Base-by-base conservation (phyloP, 2,329 filamentous ascomycete genomes). In the Annulohypoxylon truncatum region DNA sequence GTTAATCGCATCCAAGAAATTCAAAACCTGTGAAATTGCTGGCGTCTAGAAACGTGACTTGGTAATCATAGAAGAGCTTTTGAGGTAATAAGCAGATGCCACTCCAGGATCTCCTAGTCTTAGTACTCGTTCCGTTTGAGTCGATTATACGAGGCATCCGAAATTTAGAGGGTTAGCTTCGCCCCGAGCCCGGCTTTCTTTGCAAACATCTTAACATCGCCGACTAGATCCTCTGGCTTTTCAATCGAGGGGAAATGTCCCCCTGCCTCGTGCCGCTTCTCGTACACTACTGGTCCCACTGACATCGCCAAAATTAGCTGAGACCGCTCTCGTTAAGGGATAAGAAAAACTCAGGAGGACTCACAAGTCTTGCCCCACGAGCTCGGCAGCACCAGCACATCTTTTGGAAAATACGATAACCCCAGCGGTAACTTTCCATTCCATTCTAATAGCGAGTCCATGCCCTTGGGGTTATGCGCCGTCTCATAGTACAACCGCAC, bases 401-500 rank as follows among this genome's bases (percentile, higher is more conserved):
- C 87, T 59, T 76, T 79, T 0, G 86, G 86, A 66, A 85, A 84
- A 71, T 81, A 79, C 55, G 75, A 82, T 10, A 86, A 61, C 0
- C 85, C 83, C 66, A 85, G 15, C 4, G 71, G 47, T 0, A 71
- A 57, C 9, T 52, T 50, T 2, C 42, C 48, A 8, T 50, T 66
- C 44, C 66, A 66, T 20, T 33, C 84, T 0, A 89, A 71, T 0
- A 86, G 89, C 67, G 22, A 0, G 3, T n/a, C 10, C 13, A 29
- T 20, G 3, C 3, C 24, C 8, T 10, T 13, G 89, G 85, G 0
- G 86, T 87, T 47, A 63, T 88, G 87, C 4, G 72, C 76, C 0
- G 81, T 77, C 76, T 94, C 91, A 71, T 93, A 93, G 78, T 95
- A 95, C 33, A 94, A 91, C 7, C 89, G 77, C 5, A 87, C 73